Evolutionary conservation across 805 yeast genomes (phyloP).

Genomic region (Nakazawaea pomicola): DNA sequence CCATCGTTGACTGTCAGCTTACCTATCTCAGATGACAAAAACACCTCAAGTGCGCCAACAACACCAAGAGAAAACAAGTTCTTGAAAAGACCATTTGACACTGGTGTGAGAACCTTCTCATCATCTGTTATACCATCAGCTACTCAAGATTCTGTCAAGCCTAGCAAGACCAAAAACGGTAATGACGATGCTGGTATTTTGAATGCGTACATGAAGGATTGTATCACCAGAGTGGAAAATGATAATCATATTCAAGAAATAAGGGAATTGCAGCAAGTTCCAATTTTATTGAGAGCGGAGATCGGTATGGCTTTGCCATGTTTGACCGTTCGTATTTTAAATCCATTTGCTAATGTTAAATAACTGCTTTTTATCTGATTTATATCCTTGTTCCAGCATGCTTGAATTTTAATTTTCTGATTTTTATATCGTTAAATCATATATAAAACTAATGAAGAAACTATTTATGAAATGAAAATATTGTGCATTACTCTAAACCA

Average conservation of each 20-base stretch:
- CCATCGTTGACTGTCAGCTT: neutral
- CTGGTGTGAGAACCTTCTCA: conserved; percentile 7
- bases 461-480: too few relatives aligned
- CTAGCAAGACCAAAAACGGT: neutral
- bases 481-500: too few relatives aligned
- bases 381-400: neutral
- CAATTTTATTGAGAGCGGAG: conserved; percentile 83
- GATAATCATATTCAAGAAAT: conserved; percentile 74
- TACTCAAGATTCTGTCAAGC: neutral
- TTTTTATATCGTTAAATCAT: too few relatives aligned
- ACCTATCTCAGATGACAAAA: neutral
- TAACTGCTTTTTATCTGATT: conserved; percentile 3
- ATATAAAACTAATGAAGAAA: too few relatives aligned
- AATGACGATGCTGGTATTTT: conserved; percentile 31
- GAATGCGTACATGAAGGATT: conserved; percentile 51
- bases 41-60: conserved; percentile 2
- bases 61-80: conserved; percentile 2
- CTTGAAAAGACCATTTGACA: neutral
- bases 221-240: conserved; percentile 57
- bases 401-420: neutral
- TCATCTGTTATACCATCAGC: conserved; percentile 7
- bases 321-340: conserved; percentile 83
- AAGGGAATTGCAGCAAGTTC: conserved; percentile 70
- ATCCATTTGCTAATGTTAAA: conserved; percentile 56
- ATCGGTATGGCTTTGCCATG: conserved; percentile 96